phyloP scores from a whole-genome alignment of 805 yeast genomes.

The Scheffersomyces stipitis region DNA sequence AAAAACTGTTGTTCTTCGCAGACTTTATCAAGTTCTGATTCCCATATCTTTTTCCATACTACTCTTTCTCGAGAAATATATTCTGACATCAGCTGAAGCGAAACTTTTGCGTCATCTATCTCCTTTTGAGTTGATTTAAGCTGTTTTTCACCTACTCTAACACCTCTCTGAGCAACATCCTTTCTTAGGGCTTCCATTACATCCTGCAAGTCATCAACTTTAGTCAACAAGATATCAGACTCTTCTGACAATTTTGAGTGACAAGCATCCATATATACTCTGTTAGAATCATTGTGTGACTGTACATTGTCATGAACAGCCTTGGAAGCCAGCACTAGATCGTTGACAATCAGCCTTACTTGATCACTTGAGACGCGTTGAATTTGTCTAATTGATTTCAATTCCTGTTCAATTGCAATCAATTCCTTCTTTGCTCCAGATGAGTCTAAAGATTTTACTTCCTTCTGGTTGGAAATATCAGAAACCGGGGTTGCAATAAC shows the following conservation, averaged over 20 bases:
- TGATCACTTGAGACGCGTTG: conserved; percentile 44
- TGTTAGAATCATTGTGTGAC: conserved; percentile 33
- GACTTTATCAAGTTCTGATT: conserved; percentile 80
- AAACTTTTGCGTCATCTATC: conserved; percentile 53
- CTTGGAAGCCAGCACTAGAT: conserved; percentile 45
- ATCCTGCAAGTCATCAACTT: conserved; percentile 90
- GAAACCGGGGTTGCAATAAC: conserved; percentile 8
- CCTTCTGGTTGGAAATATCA: not conserved
- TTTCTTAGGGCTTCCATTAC: conserved; percentile 82
- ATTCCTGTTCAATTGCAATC: conserved; percentile 53
- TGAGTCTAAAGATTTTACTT: conserved; percentile 1
- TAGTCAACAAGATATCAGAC: conserved; percentile 70
- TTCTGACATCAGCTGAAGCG: conserved; percentile 53
- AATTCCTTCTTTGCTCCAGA: conserved; percentile 26
- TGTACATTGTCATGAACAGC: conserved; percentile 50
- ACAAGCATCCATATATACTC: conserved; percentile 73
- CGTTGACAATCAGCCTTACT: conserved; percentile 43
- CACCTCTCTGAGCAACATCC: conserved; percentile 91
- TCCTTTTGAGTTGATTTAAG: conserved; percentile 66
- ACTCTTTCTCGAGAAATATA: conserved; percentile 73
- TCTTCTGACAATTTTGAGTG: conserved; percentile 72
- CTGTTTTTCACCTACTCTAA: conserved; percentile 74
- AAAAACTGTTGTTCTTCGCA: conserved; percentile 94
- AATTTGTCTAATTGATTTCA: conserved; percentile 58
- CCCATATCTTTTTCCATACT: conserved; percentile 91